Evolutionary conservation across 148 eudicot genomes (phyloP).

Genomic region (Chenopodium formosanum): DNA sequence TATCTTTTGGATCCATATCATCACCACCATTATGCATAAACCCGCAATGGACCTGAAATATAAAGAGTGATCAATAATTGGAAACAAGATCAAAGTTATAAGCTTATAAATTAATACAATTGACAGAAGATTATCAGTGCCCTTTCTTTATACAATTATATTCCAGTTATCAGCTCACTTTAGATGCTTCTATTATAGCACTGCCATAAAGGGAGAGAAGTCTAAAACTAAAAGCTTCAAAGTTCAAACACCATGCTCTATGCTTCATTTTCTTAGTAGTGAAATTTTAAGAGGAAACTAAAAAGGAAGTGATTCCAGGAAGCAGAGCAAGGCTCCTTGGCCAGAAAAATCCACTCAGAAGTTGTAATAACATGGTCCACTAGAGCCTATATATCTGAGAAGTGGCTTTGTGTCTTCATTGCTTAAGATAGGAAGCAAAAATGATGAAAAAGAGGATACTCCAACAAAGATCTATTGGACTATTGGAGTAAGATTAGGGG

Average conservation of each 20-base stretch:
- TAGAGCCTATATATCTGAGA: background rate
- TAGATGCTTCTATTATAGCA: background rate
- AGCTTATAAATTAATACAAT: background rate
- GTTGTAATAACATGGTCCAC: background rate
- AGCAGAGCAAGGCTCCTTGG: background rate
- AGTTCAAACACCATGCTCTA: background rate
- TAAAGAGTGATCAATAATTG: background rate
- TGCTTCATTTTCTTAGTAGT: background rate
- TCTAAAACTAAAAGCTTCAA: background rate
- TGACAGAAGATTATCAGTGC: background rate
- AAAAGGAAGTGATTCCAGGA: background rate
- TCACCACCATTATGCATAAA: constrained; percentile 84
- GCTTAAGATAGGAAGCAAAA: too few relatives aligned
- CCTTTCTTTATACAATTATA: too few relatives aligned
- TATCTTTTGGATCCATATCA: constrained; percentile 73
- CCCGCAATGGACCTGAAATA: constrained; percentile 89
- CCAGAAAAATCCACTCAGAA: background rate
- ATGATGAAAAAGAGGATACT: too few relatives aligned
- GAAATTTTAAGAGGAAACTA: too few relatives aligned
- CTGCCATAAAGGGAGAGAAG: background rate
- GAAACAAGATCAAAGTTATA: background rate
- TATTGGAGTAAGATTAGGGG: too few relatives aligned
- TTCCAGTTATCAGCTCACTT: background rate
- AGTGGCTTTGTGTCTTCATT: background rate
- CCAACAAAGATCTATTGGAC: too few relatives aligned